Conservation (phyloP, 2,329 filamentous ascomycete species). For the Exophiala oligosperma region DNA sequence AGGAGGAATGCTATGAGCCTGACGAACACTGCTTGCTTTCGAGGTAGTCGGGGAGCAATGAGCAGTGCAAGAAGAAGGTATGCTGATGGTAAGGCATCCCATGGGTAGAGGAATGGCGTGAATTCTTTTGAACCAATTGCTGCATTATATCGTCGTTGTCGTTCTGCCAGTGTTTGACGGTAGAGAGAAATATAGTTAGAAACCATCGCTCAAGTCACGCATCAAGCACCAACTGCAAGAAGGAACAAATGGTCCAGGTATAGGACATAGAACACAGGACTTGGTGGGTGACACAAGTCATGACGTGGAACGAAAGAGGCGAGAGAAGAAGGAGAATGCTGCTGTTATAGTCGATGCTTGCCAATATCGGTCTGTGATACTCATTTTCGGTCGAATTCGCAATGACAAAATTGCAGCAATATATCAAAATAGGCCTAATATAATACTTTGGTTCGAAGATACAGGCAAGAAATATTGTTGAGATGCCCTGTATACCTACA, state of each 20-base stretch:
- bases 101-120: conserved; percentile 28
- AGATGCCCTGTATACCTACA: no score
- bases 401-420: no score
- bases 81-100: conserved; percentile 26
- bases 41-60: conserved; percentile 19
- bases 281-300: neutral
- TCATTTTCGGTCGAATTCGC: no score
- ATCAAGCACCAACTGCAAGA: neutral
- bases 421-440: no score
- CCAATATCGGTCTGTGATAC: neutral
- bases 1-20: conserved; percentile 17
- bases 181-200: conserved; percentile 23
- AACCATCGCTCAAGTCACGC: conserved; percentile 39
- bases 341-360: neutral
- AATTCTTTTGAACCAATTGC: conserved; percentile 19
- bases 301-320: neutral
- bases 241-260: neutral
- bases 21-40: neutral
- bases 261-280: no score
- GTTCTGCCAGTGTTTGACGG: conserved; percentile 41
- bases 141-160: conserved; percentile 23
- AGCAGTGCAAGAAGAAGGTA: conserved; percentile 24
- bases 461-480: no score
- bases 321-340: neutral
- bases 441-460: no score